phyloP scores from a whole-genome alignment of 2,329 filamentous ascomycete genomes.

The Aureobasidium sp. region DNA sequence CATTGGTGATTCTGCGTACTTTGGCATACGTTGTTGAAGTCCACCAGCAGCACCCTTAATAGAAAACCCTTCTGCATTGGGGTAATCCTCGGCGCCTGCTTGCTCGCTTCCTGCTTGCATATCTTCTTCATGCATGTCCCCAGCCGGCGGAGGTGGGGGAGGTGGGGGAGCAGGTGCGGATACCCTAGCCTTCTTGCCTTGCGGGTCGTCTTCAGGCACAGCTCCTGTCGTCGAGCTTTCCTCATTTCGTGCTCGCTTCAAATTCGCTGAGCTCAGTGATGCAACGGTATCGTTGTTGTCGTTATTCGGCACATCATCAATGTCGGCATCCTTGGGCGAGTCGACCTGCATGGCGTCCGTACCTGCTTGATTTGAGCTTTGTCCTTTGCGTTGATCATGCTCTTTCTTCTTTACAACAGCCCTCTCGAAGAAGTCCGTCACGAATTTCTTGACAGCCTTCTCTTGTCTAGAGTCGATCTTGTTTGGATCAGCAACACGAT shows the following conservation, averaged over 20 bases:
- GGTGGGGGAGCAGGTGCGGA: conserved; percentile 29
- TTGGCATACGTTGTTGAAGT: conserved; percentile 19
- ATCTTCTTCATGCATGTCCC: conserved; percentile 14
- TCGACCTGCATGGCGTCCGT: conserved; percentile 24
- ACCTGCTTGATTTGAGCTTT: conserved; percentile 37
- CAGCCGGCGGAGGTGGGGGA: conserved; percentile 34
- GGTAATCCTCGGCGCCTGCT: conserved; percentile 10
- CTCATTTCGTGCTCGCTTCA: conserved; percentile 25
- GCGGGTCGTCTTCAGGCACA: conserved; percentile 28
- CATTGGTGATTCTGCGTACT: conserved; percentile 24
- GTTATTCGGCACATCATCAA: conserved; percentile 24
- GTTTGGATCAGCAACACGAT: conserved; percentile 75
- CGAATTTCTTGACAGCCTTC: conserved; percentile 75
- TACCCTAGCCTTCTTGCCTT: conserved; percentile 27
- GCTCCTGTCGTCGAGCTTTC: conserved; percentile 25
- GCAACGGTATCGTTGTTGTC: background rate
- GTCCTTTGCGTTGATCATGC: conserved; percentile 58
- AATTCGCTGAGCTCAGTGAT: conserved; percentile 18
- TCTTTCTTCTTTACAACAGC: conserved; percentile 69
- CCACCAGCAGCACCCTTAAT: conserved; percentile 23
- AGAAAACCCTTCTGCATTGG: conserved; percentile 23
- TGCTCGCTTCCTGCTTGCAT: background rate
- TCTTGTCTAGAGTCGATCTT: conserved; percentile 63
- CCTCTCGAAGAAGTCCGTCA: conserved; percentile 80
- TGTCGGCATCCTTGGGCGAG: conserved; percentile 24